A percentile compares a stretch with the other conserved stretches of the same genome.
These are phyloP conservation scores for Rhizophagus clarus DNA, from an alignment of 192 early-diverging fungal species.

Conservation along the genomic window DNA sequence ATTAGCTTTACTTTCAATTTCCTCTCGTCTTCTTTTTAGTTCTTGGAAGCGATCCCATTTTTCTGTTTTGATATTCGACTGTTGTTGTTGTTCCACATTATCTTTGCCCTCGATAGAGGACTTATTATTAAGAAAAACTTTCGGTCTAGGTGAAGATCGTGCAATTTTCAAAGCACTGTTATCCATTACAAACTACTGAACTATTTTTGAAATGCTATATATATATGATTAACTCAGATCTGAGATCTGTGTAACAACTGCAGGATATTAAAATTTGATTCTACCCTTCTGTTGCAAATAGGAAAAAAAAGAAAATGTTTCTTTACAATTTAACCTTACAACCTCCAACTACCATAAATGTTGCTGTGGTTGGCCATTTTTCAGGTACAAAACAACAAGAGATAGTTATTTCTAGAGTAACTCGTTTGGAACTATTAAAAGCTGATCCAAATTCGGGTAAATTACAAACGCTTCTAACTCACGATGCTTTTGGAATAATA, in stretches of 20 bases:
- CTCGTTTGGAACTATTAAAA: conserved; percentile 78
- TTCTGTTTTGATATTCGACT: neutral
- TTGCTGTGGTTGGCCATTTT: conserved; percentile 88
- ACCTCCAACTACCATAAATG: conserved; percentile 75
- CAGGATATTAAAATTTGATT: too few relatives aligned
- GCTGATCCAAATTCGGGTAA: conserved; percentile 82
- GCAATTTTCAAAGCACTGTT: too few relatives aligned
- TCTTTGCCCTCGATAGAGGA: neutral
- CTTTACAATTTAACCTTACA: conserved; percentile 93
- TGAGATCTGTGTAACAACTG: too few relatives aligned
- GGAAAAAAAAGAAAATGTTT: conserved; percentile 53
- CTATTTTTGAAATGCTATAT: too few relatives aligned
- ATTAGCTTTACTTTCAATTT: neutral
- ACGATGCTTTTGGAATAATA: conserved; percentile 85
- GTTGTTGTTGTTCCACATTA: neutral
- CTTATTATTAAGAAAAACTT: neutral
- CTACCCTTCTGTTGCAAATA: too few relatives aligned
- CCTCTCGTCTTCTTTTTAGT: conserved; percentile 5
- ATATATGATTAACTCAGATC: too few relatives aligned
- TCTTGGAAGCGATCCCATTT: conserved; percentile 8
- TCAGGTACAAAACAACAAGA: conserved; percentile 91
- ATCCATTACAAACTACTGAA: neutral
- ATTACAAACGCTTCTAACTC: conserved; percentile 66
- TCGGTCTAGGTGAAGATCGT: neutral
- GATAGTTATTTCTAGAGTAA: conserved; percentile 73